Evolutionary conservation across 179 eudicot species (phyloP), one percentile per base, ranked within the genome.

Genomic region (Heliamphora pulchella): DNA sequence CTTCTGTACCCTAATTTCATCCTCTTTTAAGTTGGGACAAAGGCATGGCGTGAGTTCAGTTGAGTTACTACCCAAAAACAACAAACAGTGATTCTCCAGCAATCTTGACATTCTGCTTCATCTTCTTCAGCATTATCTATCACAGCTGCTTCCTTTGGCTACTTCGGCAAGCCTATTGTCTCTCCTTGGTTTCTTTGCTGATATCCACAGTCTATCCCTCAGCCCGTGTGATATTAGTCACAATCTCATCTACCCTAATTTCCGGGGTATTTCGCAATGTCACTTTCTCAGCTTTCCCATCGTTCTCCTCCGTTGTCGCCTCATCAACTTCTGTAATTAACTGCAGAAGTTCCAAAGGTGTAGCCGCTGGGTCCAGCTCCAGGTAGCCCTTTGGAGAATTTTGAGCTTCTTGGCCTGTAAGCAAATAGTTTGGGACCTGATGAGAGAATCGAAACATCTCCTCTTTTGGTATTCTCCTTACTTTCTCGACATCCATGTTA

Each of bases 281-380:
- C 47, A 69, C 77, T 17, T 31, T 65, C 48, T 65, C 71, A 39
- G 67, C 43, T 44, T 76, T 68, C 48, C 20, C 64, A 48, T 55
- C 75, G 61, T 64, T 73, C 59, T 79, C 77, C 48, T 39, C 41
- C 18, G 3, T 15, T n/a, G 78, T 67, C 13, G 5, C 79, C 71
- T 77, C 88, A 66, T 79, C 71, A 54, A 77, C 79, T 85, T 89
- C 91, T 46, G 91, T 48, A 46, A 82, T 78, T 71, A 88, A 92
- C 80, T 89, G 86, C 73, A 96, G 91, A 79, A 96, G 91, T 83
- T 94, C 99, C 83, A 87, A 50, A 13, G 99, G 97, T 0, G 90
- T 91, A 64, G 99, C 98, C 22, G 99, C 99, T 39, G 99, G 97
- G 81, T 96, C 99, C 57, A 96, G 91, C 89, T 96, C 99, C 84